Percentiles rank a stretch among this genome's conserved stretches.
These are phyloP conservation scores for Camellia sinensis DNA, from an alignment of 148 eudicot genomes.

Conservation along the genomic window DNA sequence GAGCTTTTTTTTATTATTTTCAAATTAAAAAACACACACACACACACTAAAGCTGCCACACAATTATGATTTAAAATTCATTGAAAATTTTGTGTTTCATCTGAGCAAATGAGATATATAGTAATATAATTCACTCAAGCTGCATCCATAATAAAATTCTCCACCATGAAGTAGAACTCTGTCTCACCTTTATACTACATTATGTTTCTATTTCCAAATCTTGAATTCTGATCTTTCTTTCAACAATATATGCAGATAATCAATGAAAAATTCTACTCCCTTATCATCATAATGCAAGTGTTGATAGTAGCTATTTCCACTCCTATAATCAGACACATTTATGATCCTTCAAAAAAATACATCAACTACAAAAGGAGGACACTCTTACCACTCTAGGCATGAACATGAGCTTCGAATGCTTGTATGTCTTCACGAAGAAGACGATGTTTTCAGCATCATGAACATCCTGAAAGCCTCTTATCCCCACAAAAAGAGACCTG, in stretches of 20 bases:
- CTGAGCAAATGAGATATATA: too few species aligned
- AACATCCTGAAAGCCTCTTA: slow-evolving; percentile 1
- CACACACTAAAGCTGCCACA: too few species aligned
- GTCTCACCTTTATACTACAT: too few species aligned
- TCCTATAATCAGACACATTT: slow-evolving; percentile 3
- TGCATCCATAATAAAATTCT: too few species aligned
- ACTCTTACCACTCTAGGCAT: background rate
- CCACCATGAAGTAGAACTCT: too few species aligned
- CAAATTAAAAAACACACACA: too few species aligned
- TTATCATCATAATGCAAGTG: slow-evolving; percentile 2
- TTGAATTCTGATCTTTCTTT: background rate
- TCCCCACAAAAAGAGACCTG: slow-evolving; percentile 11
- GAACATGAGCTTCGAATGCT: background rate
- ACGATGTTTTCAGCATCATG: slow-evolving; percentile 5
- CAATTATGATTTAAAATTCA: too few species aligned
- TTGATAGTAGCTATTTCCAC: background rate
- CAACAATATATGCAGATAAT: background rate
- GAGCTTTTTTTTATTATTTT: too few species aligned
- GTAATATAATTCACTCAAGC: too few species aligned
- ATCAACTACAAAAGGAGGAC: slow-evolving; percentile 12
- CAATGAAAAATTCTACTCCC: background rate
- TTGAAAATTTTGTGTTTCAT: too few species aligned
- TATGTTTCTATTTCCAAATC: background rate
- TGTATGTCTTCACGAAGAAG: slow-evolving; percentile 8
- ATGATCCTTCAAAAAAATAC: slow-evolving; percentile 19